Conservation (phyloP, 768 basidiomycete species). For the Steccherinum ochraceum region DNA sequence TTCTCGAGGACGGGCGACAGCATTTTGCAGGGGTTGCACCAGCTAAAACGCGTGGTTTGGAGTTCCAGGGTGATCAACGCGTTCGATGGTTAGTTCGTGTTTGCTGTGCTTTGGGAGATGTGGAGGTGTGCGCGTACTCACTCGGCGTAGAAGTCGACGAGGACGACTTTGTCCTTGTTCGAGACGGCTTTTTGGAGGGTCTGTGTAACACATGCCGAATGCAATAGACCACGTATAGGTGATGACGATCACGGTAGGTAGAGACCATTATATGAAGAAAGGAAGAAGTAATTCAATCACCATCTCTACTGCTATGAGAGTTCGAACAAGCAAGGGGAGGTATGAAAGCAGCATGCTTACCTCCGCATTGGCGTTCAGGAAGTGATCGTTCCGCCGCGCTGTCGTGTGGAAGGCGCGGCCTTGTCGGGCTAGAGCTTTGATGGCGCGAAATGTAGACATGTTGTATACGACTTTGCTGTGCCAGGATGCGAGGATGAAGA, state of each 20-base stretch:
- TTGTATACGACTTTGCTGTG: background rate
- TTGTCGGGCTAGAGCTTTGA: background rate
- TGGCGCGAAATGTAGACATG: background rate
- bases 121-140: too few relatives aligned
- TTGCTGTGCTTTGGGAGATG: too few relatives aligned
- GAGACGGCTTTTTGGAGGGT: conserved; percentile 27
- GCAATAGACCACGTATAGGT: too few relatives aligned
- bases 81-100: too few relatives aligned
- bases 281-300: too few relatives aligned
- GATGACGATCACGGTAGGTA: too few relatives aligned
- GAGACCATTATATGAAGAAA: too few relatives aligned
- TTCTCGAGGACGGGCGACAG: conserved; percentile 66
- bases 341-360: conserved; percentile 30
- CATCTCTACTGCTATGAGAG: background rate
- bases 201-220: too few relatives aligned
- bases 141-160: conserved; percentile 83
- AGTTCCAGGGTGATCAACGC: too few relatives aligned
- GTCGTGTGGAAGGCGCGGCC: conserved; percentile 35
- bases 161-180: conserved; percentile 45
- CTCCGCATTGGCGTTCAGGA: conserved; percentile 37
- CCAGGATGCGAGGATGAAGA: too few relatives aligned
- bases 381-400: conserved; percentile 31
- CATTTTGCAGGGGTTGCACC: conserved; percentile 73
- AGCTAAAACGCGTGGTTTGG: too few relatives aligned
- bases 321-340: background rate